Conservation (phyloP, 306 rosid genomes). For the Prinsepia uniflora region DNA sequence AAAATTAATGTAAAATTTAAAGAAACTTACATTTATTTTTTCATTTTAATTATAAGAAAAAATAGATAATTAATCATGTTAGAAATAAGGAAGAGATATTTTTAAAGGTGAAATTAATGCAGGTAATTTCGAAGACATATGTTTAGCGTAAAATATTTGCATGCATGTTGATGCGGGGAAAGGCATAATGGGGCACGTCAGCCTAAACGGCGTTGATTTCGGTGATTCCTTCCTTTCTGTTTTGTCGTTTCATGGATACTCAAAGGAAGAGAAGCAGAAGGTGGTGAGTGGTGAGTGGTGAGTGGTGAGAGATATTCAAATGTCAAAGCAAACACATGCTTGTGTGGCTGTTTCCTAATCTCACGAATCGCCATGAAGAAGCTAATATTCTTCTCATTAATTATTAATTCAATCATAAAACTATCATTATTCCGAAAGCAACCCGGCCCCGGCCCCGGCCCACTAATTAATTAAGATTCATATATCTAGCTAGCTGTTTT, state of each 20-base stretch:
- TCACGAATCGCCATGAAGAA: slow-evolving; percentile 46
- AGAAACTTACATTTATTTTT: no score
- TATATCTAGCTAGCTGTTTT: neutral
- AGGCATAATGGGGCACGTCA: slow-evolving; percentile 61
- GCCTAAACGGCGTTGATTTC: slow-evolving; percentile 97
- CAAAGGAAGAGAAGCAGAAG: slow-evolving; percentile 43
- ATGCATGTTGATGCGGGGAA: neutral
- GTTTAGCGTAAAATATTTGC: neutral
- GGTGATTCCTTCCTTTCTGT: slow-evolving; percentile 82
- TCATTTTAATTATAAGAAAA: no score
- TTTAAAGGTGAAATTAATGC: no score
- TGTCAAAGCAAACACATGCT: slow-evolving; percentile 77
- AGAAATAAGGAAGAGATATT: no score
- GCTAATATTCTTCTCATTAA: slow-evolving; percentile 48
- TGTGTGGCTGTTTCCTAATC: slow-evolving; percentile 61
- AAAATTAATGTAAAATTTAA: no score
- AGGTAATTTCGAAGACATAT: no score
- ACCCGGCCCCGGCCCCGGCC: no score
- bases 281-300: slow-evolving; percentile 29
- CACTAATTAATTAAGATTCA: neutral
- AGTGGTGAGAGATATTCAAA: slow-evolving; percentile 28
- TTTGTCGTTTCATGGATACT: slow-evolving; percentile 82
- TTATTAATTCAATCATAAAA: neutral
- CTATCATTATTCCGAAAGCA: neutral
- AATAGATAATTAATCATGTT: no score